Evolutionary conservation across 306 rosid species (phyloP).

Genomic region (Dalbergia cultrata): DNA sequence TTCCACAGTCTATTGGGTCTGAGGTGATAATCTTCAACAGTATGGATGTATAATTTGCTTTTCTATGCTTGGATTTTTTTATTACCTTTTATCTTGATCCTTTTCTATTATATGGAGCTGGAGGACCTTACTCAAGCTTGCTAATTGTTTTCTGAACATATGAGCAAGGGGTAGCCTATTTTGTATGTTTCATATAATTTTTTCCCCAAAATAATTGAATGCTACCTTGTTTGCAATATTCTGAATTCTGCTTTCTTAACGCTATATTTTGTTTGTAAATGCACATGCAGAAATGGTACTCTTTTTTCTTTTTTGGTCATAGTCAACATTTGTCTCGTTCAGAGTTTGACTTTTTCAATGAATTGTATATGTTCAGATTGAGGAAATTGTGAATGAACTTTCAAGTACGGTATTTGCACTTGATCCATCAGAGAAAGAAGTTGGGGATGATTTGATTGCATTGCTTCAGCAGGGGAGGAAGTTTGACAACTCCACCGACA

Average conservation of each 20-base stretch:
- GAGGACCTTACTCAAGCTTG: constrained; percentile 6
- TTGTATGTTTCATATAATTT: neutral
- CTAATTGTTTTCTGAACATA: constrained; percentile 12
- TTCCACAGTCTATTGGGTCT: constrained; percentile 77
- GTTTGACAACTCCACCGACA: constrained; percentile 64
- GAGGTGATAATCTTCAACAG: constrained; percentile 57
- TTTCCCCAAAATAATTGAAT: constrained; percentile 5
- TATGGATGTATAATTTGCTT: constrained; percentile 13
- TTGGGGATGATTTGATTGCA: constrained; percentile 73
- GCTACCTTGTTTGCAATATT: constrained; percentile 3
- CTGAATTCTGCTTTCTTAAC: neutral
- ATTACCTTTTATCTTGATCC: neutral
- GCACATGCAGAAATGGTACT: neutral
- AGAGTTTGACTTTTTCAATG: constrained; percentile 28
- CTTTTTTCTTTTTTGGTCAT: constrained; percentile 11
- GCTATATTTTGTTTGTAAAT: neutral
- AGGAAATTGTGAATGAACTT: constrained; percentile 67
- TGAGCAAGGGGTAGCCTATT: constrained; percentile 4
- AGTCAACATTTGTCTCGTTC: constrained; percentile 4
- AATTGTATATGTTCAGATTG: constrained; percentile 59
- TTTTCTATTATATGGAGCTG: constrained; percentile 32
- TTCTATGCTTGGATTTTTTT: constrained; percentile 14
- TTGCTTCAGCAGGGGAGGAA: constrained; percentile 82
- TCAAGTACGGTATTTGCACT: constrained; percentile 62
- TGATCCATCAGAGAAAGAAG: constrained; percentile 80